Base-by-base conservation (phyloP, 345 rosid genomes). In the Carallia pectinifolia region DNA sequence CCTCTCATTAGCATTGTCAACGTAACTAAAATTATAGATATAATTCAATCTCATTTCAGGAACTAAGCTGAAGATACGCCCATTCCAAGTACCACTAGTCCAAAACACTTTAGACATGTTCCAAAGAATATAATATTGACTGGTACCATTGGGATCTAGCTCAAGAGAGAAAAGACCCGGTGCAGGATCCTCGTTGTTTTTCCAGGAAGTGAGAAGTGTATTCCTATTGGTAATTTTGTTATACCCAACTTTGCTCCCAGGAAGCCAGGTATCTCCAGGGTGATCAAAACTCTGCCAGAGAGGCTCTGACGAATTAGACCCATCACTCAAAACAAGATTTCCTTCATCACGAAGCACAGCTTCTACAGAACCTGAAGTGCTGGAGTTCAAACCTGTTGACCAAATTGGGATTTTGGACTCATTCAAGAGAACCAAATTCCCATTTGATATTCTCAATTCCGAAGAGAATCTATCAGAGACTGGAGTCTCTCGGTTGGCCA, bases 251-350 rank as follows among this genome's bases (percentile, higher is more conserved):
- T 81, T 89, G 4, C 81, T 83, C 10, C 97, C 92, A 2, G 96
- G 93, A 2, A 89, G 92, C 92, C 96, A 90, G 38, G 96, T 89
- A 76, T 85, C 1, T 1, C 82, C 71, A 0, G 88, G 98, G 53
- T 83, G 75, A 60, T 93, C 96, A 58, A 89, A 84, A 75, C 97
- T 89, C 83, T 89, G 88, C 98, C 98, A 93, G 12, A 86, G 71
- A 0, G 27, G 34, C 33, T 6, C 33, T 5, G 85, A 71, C 6
- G 75, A 64, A 73, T 64, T 58, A 2, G 77, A 61, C 29, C 69
- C 76, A 29, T 71, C 74, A 74, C 75, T 80, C 64, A 92, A 65
- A 59, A 87, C 85, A 54, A 92, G 83, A 80, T 92, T 90, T 33
- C 96, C 96, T 6, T 72, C 34, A 48, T 87, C 91, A 29, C 1